Evolutionary conservation across 208 protist species (phyloP), one percentile per base, ranked within the genome.

Genomic region (Acanthamoeba culbertsoni): DNA sequence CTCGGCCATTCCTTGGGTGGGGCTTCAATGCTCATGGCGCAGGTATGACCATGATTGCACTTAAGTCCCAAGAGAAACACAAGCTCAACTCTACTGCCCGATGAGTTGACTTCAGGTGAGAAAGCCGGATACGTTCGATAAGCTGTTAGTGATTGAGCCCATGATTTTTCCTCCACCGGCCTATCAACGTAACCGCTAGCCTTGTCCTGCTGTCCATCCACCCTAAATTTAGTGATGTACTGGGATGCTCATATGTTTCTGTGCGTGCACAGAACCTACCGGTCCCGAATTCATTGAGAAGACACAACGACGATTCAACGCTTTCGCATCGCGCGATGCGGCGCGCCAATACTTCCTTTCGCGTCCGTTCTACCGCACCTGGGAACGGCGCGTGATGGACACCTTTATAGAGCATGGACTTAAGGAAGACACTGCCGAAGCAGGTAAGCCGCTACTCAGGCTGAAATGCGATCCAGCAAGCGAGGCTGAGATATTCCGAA

Each of bases 1-100:
- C 53, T 89, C 33, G 82, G 82, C 45, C 82, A 89, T 23, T 89
- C 82, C 6, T 20, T 89, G n/a, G 82, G 82, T 37, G 82, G 18
- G 0, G 51, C 82, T 3, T 10, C 45, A 4, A 33, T 89, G 16
- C 82, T 89, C 82, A 89, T 89, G 82, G 82, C 82, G 7, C 48
- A 88, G 77, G 77, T 35, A 45, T 31, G 33, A 63, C 48, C n/a
- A n/a, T 10, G 40, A 2, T 79, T 20, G 5, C 68, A 48, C n/a
- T 1, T 18, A 7, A 55, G 31, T 14, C 0, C 14, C 46, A 23
- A 48, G 31, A 68, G 7, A 68, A 6, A 7, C 12, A 37, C 59
- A 68, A 7, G 59, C 59, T 28, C 23, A n/a, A 37, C 28, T n/a
- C 26, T 8, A 37, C 18, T 20, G 35, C 33, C 18, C 42, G 18